These are phyloP conservation scores for Leptomonas pyrrhocoris DNA, from an alignment of 208 protist genomes.

Conservation along the genomic window DNA sequence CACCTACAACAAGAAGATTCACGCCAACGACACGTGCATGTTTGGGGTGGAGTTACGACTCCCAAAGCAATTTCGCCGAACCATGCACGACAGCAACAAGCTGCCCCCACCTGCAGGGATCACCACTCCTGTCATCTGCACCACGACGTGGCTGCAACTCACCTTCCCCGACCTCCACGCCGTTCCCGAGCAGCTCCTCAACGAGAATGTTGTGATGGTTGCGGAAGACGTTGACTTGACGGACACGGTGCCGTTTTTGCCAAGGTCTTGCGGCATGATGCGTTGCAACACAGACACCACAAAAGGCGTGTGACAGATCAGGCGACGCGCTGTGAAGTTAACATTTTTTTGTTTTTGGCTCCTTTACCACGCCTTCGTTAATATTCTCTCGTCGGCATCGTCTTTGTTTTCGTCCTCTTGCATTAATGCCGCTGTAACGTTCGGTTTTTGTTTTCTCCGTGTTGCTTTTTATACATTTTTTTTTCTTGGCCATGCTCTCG, in stretches of 20 bases:
- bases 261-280: neutral
- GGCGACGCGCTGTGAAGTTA: constrained; percentile 1
- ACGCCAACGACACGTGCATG: constrained; percentile 4
- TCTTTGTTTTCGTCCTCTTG: neutral
- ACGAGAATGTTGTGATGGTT: constrained; percentile 32
- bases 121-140: constrained; percentile 10
- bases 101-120: constrained; percentile 1
- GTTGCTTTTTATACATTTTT: too few relatives aligned
- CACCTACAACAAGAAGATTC: constrained; percentile 13
- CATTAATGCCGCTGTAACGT: too few relatives aligned
- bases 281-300: neutral
- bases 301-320: neutral
- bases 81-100: constrained; percentile 3
- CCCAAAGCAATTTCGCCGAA: constrained; percentile 25
- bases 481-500: too few relatives aligned
- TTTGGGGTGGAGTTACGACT: constrained; percentile 22
- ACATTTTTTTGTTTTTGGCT: constrained; percentile 24
- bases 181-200: constrained; percentile 23
- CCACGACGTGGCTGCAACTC: constrained; percentile 34
- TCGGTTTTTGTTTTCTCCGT: too few relatives aligned
- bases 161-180: constrained; percentile 33
- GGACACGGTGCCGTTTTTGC: constrained; percentile 38
- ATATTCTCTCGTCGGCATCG: too few relatives aligned
- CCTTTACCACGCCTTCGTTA: too few relatives aligned
- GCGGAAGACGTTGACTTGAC: constrained; percentile 41